These are phyloP conservation scores for Tuber calosporum DNA, from an alignment of 495 filamentous ascomycete genomes.

Conservation along the genomic window DNA sequence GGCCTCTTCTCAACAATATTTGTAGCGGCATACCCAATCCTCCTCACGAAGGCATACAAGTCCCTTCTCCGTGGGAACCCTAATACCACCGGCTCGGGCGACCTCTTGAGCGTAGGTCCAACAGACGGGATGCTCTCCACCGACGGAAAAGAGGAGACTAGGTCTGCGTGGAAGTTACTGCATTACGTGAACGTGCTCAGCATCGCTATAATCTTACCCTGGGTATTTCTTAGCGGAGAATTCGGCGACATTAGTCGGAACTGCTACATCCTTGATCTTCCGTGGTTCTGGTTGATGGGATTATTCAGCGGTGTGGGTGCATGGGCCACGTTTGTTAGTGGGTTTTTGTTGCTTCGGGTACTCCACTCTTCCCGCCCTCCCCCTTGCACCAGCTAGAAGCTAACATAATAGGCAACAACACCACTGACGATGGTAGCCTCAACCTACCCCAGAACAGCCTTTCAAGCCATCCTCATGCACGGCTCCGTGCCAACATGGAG, in stretches of 20 bases:
- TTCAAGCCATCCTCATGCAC: conserved; percentile 42
- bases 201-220: conserved; percentile 47
- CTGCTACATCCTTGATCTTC: conserved; percentile 50
- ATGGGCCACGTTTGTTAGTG: conserved; percentile 33
- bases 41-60: conserved; percentile 48
- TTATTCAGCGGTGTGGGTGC: conserved; percentile 39
- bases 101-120: conserved; percentile 24
- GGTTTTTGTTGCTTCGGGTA: conserved; percentile 34
- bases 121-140: conserved; percentile 16
- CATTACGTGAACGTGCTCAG: conserved; percentile 50
- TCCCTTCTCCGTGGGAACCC: conserved; percentile 21
- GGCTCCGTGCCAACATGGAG: conserved; percentile 42
- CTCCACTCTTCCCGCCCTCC: neutral
- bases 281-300: conserved; percentile 48
- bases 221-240: conserved; percentile 48
- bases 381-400: conserved; percentile 15
- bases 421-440: conserved; percentile 40
- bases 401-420: conserved; percentile 33
- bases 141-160: conserved; percentile 45
- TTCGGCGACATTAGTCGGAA: conserved; percentile 46
- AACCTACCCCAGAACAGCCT: conserved; percentile 34
- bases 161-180: conserved; percentile 48
- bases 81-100: conserved; percentile 11
- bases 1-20: conserved; percentile 51
- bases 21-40: conserved; percentile 48